Evolutionary conservation across 2,329 filamentous ascomycete genomes (phyloP), one percentile per base, ranked within the genome.

Genomic region (Diplodia mutila): DNA sequence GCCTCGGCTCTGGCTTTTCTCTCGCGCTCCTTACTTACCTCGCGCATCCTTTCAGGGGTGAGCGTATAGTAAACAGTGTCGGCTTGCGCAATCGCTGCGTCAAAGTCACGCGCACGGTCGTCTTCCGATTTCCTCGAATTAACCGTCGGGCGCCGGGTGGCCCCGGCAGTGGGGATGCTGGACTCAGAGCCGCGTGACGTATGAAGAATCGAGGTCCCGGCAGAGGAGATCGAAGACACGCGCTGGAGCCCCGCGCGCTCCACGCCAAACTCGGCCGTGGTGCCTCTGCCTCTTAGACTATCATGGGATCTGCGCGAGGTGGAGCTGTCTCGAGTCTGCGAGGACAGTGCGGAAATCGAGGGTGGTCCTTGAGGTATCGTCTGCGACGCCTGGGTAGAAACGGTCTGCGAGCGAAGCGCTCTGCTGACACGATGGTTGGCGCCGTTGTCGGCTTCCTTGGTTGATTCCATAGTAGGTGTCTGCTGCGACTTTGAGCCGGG

Each of bases 51-150:
- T 66, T 83, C 78, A 25, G 83, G 82, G 14, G 82, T 84, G 65
- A 85, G 73, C 7, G 82, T 84, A 72, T 81, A 83, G 71, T 84
- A 84, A 25, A 84, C 80, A 5, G 82, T 84, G 32, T 84, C 82
- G 53, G 80, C 77, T 21, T 80, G 76, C 71, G 81, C 79, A 51
- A 84, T 78, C 49, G 84, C 77, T 49, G 79, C 77, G 65, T 85
- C 83, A 70, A 85, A 85, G 69, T 84, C 81, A 14, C 78, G 77
- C 65, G 75, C 72, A 16, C 77, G 73, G 67, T 78, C 77, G 68
- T 80, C 78, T 59, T 79, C 76, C 12, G 78, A 79, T 73, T 78
- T 74, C 51, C 77, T 75, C 16, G 70, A 71, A 55, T 73, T 76
- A 11, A 77, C 57, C n/a, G 59, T 48, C 1, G 37, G 55, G 1